Evolutionary conservation across 306 rosid species (phyloP), one percentile per base, ranked within the genome.

Genomic region (Acacia melanoxylon): DNA sequence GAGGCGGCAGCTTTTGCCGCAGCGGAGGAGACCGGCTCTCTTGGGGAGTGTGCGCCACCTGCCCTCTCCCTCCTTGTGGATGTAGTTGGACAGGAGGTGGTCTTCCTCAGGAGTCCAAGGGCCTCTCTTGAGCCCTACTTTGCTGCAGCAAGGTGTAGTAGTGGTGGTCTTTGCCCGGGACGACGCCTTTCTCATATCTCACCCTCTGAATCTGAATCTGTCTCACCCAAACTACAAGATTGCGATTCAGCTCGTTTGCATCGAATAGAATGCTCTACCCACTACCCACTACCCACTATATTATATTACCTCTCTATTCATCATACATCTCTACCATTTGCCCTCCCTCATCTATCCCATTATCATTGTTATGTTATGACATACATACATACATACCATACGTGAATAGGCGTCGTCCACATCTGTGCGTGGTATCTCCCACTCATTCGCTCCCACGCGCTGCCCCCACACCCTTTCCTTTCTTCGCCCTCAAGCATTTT

Each of bases 1-100:
- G 70, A 94, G 98, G 15, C 98, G 91, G 68, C 98, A 94, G 88
- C 98, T 94, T 80, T 94, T 94, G 4, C 98, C 98, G 66, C 98
- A 94, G 6, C 98, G 91, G 75, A 87, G 95, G 20, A 94, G 90
- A 0, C 97, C 98, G 0, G 98, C 98, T 2, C 92, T 56, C 59
- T 90, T 92, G 0, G 98, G 98, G 0, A 94, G 91, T 0, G 98
- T 94, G 3, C 98, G 81, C 98, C 98, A 94, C 1, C 92, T 89
- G 0, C 98, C 98, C 74, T 92, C 98, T 0, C 98, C 98, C 85
- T 92, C 98, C 78, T 76, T 90, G 10, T 81, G 82, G 24, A 94
- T 91, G 88, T 80, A 92, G 10, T 67, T 83, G 0, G 91, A 31
- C 16, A 94, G 76, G 1, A 92, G 81, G 51, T 92, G 83, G 19